Evolutionary conservation across 441 rosid species (phyloP), one percentile per base, ranked within the genome.

Genomic region (Theobroma grandiflorum): DNA sequence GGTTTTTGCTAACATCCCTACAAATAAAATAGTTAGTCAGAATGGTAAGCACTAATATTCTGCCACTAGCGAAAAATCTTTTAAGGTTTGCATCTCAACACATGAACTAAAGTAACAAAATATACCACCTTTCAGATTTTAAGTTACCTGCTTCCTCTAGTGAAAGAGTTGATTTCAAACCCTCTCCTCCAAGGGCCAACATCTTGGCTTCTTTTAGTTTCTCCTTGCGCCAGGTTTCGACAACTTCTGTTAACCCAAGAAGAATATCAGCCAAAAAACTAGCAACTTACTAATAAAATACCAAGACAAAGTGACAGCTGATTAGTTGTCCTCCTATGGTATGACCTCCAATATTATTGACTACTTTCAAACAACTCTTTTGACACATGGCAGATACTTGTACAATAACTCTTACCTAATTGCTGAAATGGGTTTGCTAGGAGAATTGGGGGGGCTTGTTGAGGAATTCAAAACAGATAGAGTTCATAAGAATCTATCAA

Each of bases 191-290:
- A 75, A 55, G 78, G 74, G 84, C 85, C 76, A 89, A 82, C 78
- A 75, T 88, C 82, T 87, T 92, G 63, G 88, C 90, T 86, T 91
- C 95, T 84, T 79, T 81, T 47, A 95, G 82, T 84, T 95, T 97
- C 88, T 93, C 95, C 83, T 57, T 90, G 75, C 98, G 98, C 99
- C 99, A 97, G 69, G 77, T 88, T 89, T 95, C 99, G 83, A 97
- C 89, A 22, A 88, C 91, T 82, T 95, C 99, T 95, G 91, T 87
- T 83, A 43, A 68, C 80, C 81, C 79, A 58, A 82, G 64, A 80
- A 78, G 35, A 79, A 69, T 35, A 50, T 18, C 45, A 75, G 50
- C 33, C 53, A 74, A 55, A 68, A 71, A 8, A 57, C 45, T 78
- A 50, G 65, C 72, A 77, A 53, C 20, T 38, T 38, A 40, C 31